These are phyloP conservation scores for Pythium grandisporangium DNA, from an alignment of 352 stramenopile genomes.

Conservation along the genomic window DNA sequence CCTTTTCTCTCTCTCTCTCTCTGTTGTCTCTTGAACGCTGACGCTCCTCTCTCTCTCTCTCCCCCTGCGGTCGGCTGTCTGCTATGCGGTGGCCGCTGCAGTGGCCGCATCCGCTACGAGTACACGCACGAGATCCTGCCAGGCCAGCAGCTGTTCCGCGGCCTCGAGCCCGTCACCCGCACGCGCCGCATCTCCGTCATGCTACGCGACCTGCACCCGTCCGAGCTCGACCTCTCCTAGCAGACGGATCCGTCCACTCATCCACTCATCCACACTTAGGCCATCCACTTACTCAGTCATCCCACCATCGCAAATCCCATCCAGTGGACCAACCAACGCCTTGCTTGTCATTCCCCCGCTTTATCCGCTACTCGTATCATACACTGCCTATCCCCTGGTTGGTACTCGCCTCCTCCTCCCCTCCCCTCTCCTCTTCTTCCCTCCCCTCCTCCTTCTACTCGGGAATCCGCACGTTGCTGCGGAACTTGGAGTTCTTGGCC, in stretches of 20 bases:
- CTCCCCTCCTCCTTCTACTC: conserved; percentile 4
- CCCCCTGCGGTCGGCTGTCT: too few species aligned
- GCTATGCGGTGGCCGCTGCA: conserved; percentile 9
- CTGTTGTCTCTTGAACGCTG: background rate
- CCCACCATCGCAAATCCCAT: too few species aligned
- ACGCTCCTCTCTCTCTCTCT: too few species aligned
- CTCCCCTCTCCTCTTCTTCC: too few species aligned
- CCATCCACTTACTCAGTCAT: too few species aligned
- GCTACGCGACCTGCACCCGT: conserved; percentile 57
- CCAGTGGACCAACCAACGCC: too few species aligned
- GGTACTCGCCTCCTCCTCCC: too few species aligned
- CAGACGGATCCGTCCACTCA: too few species aligned
- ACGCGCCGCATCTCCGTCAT: conserved; percentile 81
- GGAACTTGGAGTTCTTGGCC: conserved; percentile 50
- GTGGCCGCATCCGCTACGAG: conserved; percentile 68
- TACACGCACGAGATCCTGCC: conserved; percentile 84
- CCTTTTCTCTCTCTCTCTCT: background rate
- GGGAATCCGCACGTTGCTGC: conserved; percentile 52
- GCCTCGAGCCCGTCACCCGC: conserved; percentile 43
- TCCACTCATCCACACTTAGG: too few species aligned
- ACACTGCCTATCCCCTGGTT: conserved; percentile 12
- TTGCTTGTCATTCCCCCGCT: too few species aligned
- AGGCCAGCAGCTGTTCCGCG: conserved; percentile 43
- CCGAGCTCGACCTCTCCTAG: conserved; percentile 24
- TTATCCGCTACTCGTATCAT: conserved; percentile 11